Evolutionary conservation across 306 rosid species (phyloP).

Genomic region (Vigna radiata): DNA sequence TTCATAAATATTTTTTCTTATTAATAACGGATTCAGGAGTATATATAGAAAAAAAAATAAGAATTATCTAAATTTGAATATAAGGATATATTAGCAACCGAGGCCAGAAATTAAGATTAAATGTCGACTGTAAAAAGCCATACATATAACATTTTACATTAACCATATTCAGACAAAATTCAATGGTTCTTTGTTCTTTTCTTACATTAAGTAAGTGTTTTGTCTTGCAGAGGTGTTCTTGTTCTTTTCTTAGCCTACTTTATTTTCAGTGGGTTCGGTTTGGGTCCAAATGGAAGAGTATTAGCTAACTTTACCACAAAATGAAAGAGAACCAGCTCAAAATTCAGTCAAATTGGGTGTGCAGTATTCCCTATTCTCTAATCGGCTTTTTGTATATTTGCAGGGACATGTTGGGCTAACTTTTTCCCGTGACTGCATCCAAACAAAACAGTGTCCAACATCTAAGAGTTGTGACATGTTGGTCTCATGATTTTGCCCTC

Average conservation of each 20-base stretch:
- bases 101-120: neutral
- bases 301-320: neutral
- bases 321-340: no score
- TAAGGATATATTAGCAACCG: neutral
- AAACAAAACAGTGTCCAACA: slow-evolving; percentile 6
- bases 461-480: neutral
- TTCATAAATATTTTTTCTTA: no score
- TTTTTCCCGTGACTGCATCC: neutral
- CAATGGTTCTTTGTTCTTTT: no score
- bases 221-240: no score
- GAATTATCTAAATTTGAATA: neutral
- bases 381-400: no score
- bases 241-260: neutral
- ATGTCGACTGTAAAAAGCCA: neutral
- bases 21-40: no score
- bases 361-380: neutral
- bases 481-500: slow-evolving; percentile 2
- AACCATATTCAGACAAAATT: no score
- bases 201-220: no score
- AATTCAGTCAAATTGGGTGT: neutral
- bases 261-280: neutral
- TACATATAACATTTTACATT: no score
- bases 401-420: neutral
- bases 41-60: no score
- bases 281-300: neutral